A percentile compares a stretch with the other conserved stretches of the same genome.
phyloP scores from a whole-genome alignment of 345 rosid species.

The Conringia planisiliqua region DNA sequence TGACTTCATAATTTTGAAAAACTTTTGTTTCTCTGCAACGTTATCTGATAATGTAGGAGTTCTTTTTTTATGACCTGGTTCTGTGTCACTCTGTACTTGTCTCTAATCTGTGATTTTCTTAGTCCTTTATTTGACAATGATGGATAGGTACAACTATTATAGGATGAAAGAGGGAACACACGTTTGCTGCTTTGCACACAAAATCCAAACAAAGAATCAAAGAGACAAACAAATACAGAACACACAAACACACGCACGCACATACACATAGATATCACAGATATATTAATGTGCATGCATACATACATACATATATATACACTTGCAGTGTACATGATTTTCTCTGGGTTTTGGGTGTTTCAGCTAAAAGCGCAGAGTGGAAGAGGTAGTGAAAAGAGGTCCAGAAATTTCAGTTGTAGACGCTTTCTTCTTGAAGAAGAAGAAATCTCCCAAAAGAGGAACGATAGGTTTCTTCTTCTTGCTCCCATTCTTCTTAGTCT shows the following conservation, averaged over 20 bases:
- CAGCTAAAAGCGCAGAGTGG: slow-evolving; percentile 36
- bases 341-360: not conserved
- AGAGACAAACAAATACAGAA: slow-evolving; percentile 2
- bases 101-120: not conserved
- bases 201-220: slow-evolving; percentile 18
- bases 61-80: not conserved
- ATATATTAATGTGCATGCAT: not conserved
- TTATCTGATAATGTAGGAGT: not conserved
- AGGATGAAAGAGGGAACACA: slow-evolving; percentile 1
- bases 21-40: not conserved
- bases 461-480: slow-evolving; percentile 79
- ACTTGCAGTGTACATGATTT: slow-evolving; percentile 3
- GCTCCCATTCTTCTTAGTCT: slow-evolving; percentile 31
- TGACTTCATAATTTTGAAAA: not conserved
- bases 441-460: slow-evolving; percentile 67
- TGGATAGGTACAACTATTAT: not conserved
- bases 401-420: slow-evolving; percentile 7
- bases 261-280: not conserved
- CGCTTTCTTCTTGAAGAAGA: slow-evolving; percentile 56
- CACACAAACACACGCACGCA: not conserved
- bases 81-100: not conserved
- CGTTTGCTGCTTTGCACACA: not conserved
- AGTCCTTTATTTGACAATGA: not conserved
- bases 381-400: slow-evolving; percentile 39
- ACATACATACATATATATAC: slow-evolving; percentile 1